A percentile compares a stretch with the other conserved stretches of the same genome.
These are phyloP conservation scores for Ogataea zsoltii DNA, from an alignment of 805 yeast genomes.

Conservation along the genomic window DNA sequence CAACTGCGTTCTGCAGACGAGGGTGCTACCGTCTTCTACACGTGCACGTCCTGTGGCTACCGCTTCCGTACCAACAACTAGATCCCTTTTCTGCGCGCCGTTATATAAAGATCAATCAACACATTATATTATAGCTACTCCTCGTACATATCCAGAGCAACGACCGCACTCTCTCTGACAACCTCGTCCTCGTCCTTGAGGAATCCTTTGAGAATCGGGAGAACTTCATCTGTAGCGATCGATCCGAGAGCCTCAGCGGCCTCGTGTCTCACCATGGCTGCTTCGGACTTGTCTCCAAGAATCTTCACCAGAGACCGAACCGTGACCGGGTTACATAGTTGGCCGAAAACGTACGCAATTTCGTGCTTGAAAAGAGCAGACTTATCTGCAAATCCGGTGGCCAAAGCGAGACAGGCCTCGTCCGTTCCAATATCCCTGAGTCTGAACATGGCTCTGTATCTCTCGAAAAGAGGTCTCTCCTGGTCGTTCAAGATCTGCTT, in stretches of 20 bases:
- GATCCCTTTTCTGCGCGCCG: too few species aligned
- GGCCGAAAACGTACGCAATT: constrained; percentile 98
- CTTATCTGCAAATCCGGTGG: constrained; percentile 84
- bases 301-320: constrained; percentile 87
- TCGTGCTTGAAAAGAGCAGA: constrained; percentile 97
- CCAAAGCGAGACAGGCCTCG: constrained; percentile 91
- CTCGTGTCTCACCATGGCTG: constrained; percentile 99
- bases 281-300: constrained; percentile 74
- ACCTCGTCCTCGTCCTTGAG: constrained; percentile 82
- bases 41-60: constrained; percentile 92
- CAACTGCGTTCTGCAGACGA: constrained; percentile 98
- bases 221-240: constrained; percentile 92
- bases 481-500: constrained; percentile 74
- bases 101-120: background rate
- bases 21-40: constrained; percentile 98
- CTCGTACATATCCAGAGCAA: constrained; percentile 97
- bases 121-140: constrained; percentile 57
- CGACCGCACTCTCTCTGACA: constrained; percentile 95
- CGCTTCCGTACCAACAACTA: constrained; percentile 91
- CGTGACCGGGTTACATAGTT: constrained; percentile 88
- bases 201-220: constrained; percentile 81
- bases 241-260: constrained; percentile 99
- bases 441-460: constrained; percentile 98
- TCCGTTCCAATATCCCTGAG: constrained; percentile 91
- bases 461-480: constrained; percentile 76